phyloP scores from a whole-genome alignment of 768 basidiomycete species.

The Infundibulicybe gibba region DNA sequence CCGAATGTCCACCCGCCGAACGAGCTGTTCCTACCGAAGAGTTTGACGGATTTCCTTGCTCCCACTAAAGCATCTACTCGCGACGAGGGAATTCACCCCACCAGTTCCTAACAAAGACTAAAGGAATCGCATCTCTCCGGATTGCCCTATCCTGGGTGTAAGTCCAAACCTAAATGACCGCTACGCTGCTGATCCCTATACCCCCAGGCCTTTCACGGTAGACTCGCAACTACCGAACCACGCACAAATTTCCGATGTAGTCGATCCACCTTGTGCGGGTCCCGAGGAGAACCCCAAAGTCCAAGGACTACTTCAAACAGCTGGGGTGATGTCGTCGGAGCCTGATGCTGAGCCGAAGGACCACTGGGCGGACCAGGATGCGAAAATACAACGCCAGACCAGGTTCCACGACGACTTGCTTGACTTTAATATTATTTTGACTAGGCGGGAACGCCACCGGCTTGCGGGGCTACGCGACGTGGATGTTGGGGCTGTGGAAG shows the following conservation, averaged over 20 bases:
- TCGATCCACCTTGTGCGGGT: neutral
- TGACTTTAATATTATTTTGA: constrained; percentile 32
- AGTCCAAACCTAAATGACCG: constrained; percentile 10
- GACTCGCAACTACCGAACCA: neutral
- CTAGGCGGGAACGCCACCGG: constrained; percentile 33
- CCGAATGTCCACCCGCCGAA: constrained; percentile 45
- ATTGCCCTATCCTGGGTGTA: constrained; percentile 70
- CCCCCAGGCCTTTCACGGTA: neutral
- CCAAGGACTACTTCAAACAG: neutral
- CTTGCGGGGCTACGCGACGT: constrained; percentile 6
- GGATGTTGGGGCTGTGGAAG: constrained; percentile 1
- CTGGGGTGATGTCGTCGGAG: neutral
- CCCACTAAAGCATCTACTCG: constrained; percentile 12
- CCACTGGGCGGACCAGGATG: neutral
- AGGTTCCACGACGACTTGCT: constrained; percentile 8
- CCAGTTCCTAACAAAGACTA: constrained; percentile 47
- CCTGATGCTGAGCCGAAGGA: neutral
- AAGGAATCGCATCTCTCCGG: constrained; percentile 54
- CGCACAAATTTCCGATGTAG: neutral
- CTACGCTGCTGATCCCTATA: no score
- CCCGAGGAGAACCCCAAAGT: neutral
- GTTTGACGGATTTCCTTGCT: constrained; percentile 20
- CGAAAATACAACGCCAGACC: neutral
- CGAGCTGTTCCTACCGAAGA: constrained; percentile 26
- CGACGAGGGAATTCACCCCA: constrained; percentile 5